Evolutionary conservation across 352 stramenopile genomes (phyloP), one percentile per base, ranked within the genome.

Genomic region (Globisporangium acanthophoron): DNA sequence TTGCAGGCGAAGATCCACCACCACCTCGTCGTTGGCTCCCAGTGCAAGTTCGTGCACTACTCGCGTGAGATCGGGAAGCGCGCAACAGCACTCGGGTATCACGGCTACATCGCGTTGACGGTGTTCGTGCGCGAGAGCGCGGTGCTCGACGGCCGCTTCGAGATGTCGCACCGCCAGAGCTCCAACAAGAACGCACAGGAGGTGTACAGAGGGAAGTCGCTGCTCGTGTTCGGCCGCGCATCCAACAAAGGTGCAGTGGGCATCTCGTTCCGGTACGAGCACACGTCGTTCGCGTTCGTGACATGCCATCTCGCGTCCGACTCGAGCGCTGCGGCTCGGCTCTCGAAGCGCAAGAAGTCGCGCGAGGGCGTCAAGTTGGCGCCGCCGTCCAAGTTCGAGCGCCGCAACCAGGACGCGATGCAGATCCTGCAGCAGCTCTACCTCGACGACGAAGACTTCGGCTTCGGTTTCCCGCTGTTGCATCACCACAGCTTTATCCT

Each of bases 401-500:
- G 84, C 15, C 78, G 89, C 7, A 96, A 96, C 55, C 76, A 86
- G 33, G 83, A 93, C 55, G 85, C 85, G 6, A 82, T 87, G 67
- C 70, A 88, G 59, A 92, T 95, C 45, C 54, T 96, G 3, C 79
- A 92, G 61, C 74, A 93, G 54, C 65, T 95, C 24, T 80, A 90
- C 41, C 61, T 96, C 49, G 77, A 92, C 39, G 71, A 85, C 63
- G 82, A 94, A 50, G 85, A 96, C 61, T 82, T 89, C 35, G 80
- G 81, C n/a, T 92, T 95, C 63, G 87, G 89, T 2, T 87, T 93
- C 41, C 73, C 84, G 18, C 58, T 90, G 40, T 63, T 93, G 27
- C 80, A 93, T 52, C 85, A 96, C 54, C 83, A 96, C 70, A 92
- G 80, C 51, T 92, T 97, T 53, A 81, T 97, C 29, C 70, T 97